Percentiles rank a stretch among this genome's conserved stretches.
phyloP scores from a whole-genome alignment of 225 moss, liverwort and hornwort genomes.

The Marchantia paleacea region DNA sequence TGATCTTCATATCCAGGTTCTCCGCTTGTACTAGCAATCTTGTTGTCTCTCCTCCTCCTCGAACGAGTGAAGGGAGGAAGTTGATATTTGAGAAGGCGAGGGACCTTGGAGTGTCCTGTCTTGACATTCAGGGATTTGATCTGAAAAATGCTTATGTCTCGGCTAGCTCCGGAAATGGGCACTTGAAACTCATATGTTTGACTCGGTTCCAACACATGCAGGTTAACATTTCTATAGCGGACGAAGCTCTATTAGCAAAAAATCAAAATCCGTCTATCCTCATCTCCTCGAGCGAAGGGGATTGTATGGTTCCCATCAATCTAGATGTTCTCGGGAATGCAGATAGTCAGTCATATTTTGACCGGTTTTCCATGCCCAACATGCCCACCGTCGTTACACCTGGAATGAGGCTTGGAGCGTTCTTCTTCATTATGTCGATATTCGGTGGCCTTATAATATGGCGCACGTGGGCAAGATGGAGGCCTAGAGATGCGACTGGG shows the following conservation, averaged over 20 bases:
- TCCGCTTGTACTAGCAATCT: not conserved
- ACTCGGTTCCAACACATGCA: not conserved
- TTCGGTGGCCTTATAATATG: slow-evolving; percentile 12
- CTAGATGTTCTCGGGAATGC: not conserved
- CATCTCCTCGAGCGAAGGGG: slow-evolving; percentile 20
- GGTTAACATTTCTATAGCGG: slow-evolving; percentile 14
- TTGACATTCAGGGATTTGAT: too few species aligned
- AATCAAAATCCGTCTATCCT: not conserved
- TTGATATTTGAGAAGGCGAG: too few species aligned
- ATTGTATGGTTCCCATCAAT: slow-evolving; percentile 12
- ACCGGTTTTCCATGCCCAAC: slow-evolving; percentile 13
- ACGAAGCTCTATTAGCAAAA: not conserved
- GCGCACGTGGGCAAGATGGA: slow-evolving; percentile 17
- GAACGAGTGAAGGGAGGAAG: not conserved
- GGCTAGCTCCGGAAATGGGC: too few species aligned
- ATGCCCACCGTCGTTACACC: slow-evolving; percentile 18
- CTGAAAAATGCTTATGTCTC: too few species aligned
- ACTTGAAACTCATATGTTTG: not conserved
- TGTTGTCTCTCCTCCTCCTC: not conserved
- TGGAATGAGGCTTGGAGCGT: not conserved
- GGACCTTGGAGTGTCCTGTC: too few species aligned
- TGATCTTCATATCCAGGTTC: not conserved
- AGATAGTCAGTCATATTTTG: slow-evolving; percentile 10
- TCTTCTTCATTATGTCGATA: slow-evolving; percentile 13
- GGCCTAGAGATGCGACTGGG: not conserved